These are phyloP conservation scores for Leishmania gerbilli DNA, from an alignment of 208 protist genomes.

Conservation along the genomic window DNA sequence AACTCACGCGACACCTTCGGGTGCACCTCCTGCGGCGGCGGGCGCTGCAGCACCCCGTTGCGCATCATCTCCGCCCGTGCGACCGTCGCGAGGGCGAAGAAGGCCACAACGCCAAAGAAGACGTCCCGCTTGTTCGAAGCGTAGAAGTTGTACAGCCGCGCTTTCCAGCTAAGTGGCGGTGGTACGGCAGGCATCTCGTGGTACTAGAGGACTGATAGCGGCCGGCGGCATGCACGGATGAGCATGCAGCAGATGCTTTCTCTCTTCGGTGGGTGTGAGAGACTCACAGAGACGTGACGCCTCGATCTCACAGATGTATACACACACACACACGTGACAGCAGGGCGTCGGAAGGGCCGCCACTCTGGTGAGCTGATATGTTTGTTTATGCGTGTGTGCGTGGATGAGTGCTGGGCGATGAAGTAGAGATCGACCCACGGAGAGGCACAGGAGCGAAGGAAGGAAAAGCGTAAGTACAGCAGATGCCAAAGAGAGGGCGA, in stretches of 20 bases:
- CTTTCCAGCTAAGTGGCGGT: conserved; percentile 25
- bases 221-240: background rate
- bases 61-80: conserved; percentile 55
- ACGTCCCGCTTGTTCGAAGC: conserved; percentile 49
- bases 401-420: background rate
- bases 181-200: background rate
- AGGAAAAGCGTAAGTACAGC: background rate
- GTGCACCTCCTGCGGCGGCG: conserved; percentile 27
- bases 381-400: background rate
- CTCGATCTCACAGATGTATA: background rate
- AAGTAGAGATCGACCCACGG: background rate
- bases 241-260: background rate
- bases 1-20: conserved; percentile 54
- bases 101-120: conserved; percentile 63
- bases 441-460: background rate
- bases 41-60: conserved; percentile 42
- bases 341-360: background rate
- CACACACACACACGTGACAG: background rate
- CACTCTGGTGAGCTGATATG: background rate
- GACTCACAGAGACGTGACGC: background rate
- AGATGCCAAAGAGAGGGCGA: background rate
- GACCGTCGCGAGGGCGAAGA: conserved; percentile 50
- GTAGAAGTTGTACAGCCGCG: conserved; percentile 32
- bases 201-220: background rate
- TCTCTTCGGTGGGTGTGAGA: background rate